Percentiles rank a stretch among this genome's conserved stretches.
Evolutionary conservation across 1,284 basidiomycete genomes (phyloP).

Genomic region (Puccinia triticina): DNA sequence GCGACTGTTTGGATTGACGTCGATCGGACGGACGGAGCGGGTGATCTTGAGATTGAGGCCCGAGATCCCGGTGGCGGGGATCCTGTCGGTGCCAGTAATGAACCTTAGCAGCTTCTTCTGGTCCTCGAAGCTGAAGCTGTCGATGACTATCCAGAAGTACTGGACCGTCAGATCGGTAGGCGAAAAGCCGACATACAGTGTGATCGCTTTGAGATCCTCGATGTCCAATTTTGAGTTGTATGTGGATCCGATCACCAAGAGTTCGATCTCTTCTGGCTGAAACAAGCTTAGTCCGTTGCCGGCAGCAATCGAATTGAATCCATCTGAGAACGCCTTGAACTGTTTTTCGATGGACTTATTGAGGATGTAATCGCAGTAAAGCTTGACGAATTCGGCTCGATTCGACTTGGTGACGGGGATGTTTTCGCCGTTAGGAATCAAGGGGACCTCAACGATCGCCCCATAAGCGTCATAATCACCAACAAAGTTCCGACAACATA

Average conservation of each 20-base stretch:
- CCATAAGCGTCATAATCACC: constrained; percentile 55
- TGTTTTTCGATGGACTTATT: constrained; percentile 37
- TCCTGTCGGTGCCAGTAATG: constrained; percentile 56
- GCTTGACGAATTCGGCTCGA: constrained; percentile 51
- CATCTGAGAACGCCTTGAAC: constrained; percentile 54
- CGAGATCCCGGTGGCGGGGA: constrained; percentile 53
- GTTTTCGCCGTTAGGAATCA: constrained; percentile 54
- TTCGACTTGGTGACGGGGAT: constrained; percentile 54
- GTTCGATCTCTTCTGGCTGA: constrained; percentile 56
- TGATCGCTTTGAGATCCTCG: constrained; percentile 53
- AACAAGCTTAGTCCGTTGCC: constrained; percentile 57
- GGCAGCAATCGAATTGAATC: constrained; percentile 55
- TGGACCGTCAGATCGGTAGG: constrained; percentile 52
- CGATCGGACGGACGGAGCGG: not conserved
- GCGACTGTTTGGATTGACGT: not conserved
- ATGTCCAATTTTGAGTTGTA: constrained; percentile 54
- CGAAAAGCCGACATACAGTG: constrained; percentile 54
- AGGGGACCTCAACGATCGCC: constrained; percentile 53
- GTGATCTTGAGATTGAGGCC: constrained; percentile 28
- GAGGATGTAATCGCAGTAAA: constrained; percentile 32
- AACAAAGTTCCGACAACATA: constrained; percentile 55
- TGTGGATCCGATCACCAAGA: constrained; percentile 55
- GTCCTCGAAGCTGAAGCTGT: not conserved
- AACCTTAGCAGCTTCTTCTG: constrained; percentile 56
- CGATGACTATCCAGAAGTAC: constrained; percentile 56